Evolutionary conservation across 164 flowering plant species (phyloP).

Genomic region (Nelumbo lutea): DNA sequence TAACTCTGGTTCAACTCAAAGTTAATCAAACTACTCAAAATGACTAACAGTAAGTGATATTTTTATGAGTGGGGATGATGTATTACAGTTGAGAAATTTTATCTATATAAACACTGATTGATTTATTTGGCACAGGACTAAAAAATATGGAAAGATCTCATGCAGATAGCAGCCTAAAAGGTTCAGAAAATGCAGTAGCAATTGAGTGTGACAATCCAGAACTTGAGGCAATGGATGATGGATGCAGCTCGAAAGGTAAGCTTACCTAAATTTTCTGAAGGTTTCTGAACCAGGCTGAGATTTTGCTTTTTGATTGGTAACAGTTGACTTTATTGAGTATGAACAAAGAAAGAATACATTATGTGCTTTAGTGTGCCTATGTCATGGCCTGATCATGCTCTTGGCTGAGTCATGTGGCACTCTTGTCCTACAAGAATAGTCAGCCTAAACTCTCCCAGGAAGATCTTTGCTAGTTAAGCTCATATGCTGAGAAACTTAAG

Average conservation of each 20-base stretch:
- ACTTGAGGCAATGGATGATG: constrained; percentile 25
- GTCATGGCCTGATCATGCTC: too few relatives aligned
- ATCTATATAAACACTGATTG: background rate
- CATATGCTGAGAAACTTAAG: too few relatives aligned
- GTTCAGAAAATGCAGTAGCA: constrained; percentile 21
- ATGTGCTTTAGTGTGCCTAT: too few relatives aligned
- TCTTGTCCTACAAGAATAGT: too few relatives aligned
- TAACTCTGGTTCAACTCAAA: background rate
- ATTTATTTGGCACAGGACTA: constrained; percentile 15
- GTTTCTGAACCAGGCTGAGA: background rate
- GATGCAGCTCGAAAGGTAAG: constrained; percentile 29
- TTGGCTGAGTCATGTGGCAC: too few relatives aligned
- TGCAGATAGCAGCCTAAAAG: constrained; percentile 20
- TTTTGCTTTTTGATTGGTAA: background rate
- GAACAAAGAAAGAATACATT: background rate
- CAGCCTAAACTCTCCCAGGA: too few relatives aligned
- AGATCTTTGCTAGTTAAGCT: too few relatives aligned
- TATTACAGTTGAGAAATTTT: background rate
- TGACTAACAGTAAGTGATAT: background rate
- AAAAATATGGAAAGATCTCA: constrained; percentile 23
- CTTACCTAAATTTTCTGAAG: constrained; percentile 1
- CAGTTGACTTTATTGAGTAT: background rate
- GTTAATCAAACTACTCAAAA: background rate
- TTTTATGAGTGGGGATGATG: background rate
- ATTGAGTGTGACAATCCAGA: constrained; percentile 18